Percentiles rank a stretch among this genome's conserved stretches.
Evolutionary conservation across 768 basidiomycete genomes (phyloP).

Genomic region (Sporobolomyces phaffii): DNA sequence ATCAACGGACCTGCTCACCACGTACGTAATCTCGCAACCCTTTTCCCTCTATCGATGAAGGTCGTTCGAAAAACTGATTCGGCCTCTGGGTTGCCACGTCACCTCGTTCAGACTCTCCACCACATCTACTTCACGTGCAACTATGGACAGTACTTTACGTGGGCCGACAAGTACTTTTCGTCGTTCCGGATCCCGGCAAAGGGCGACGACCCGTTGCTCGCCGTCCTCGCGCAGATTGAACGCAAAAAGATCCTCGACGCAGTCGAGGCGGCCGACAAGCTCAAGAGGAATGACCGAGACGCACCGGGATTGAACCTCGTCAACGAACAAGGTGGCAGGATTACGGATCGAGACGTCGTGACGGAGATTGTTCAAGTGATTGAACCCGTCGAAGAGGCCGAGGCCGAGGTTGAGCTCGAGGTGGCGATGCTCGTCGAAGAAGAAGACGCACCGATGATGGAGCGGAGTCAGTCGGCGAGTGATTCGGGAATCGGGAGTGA

Average conservation of each 20-base stretch:
- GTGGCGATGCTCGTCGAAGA: background rate
- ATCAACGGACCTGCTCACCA: constrained; percentile 99
- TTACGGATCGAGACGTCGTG: background rate
- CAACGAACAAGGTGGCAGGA: background rate
- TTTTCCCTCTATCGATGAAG: background rate
- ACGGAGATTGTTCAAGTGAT: background rate
- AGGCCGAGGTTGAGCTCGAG: too few relatives aligned
- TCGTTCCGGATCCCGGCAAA: constrained; percentile 86
- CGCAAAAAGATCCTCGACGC: constrained; percentile 37
- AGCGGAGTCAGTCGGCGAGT: constrained; percentile 9
- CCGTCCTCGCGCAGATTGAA: constrained; percentile 52
- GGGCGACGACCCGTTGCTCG: constrained; percentile 74
- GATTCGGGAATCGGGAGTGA: constrained; percentile 14
- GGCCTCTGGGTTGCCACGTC: too few relatives aligned
- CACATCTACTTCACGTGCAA: constrained; percentile 96
- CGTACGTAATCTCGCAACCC: constrained; percentile 19
- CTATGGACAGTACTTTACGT: constrained; percentile 82
- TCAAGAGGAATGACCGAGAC: too few relatives aligned
- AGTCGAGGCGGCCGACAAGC: background rate
- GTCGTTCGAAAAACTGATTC: too few relatives aligned
- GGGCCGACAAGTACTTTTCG: constrained; percentile 73
- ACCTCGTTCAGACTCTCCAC: constrained; percentile 60
- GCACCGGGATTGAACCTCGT: background rate
- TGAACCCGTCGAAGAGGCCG: background rate
- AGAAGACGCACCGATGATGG: background rate